Base-by-base conservation (phyloP, 2,329 filamentous ascomycete genomes). In the Aspergillus fijiensis region DNA sequence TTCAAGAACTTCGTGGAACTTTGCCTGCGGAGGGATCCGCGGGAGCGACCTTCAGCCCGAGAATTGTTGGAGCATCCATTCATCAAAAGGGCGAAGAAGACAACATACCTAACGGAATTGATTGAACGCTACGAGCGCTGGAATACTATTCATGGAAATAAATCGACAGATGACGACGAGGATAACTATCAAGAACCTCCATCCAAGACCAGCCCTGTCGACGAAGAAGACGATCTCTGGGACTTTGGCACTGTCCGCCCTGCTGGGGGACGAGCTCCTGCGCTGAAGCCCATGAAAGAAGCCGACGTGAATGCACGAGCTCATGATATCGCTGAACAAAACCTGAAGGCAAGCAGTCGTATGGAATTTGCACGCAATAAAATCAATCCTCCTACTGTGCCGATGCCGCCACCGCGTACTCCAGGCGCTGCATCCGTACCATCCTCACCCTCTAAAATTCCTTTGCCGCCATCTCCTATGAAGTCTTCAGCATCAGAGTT, bases 191-290 rank as follows among this genome's bases (percentile, higher is more conserved):
- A 64, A 31, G 67, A 70, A 19, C 69, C 66, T 59, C 70, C 77
- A 50, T 69, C 74, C 55, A 67, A 76, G 55, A 69, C 74, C 64
- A 74, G 78, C n/a, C 35, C 49, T 9, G 76, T 80, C 1, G 84
- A 88, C 59, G 84, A 89, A 14, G 69, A 73, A 11, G 72, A 97
- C 73, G 95, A 98, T 74, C 86, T 98, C 72, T 99, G 95, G 95
- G 95, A 99, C 75, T 99, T 99, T 80, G 95, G 95, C 49, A 99
- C 95, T 0, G 91, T 99, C 55, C 85, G 93, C 59, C 88, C 96
- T 5, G 87, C 89, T 7, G 39, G 39, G n/a, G 86, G 88, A 57
- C 87, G 87, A 62, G 83, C 82, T 31, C 72, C 85, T 50, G 88
- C 88, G 3, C 79, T 91, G 52, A 84, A 89, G 66, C 82, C 87